A percentile compares a stretch with the other conserved stretches of the same genome.
Evolutionary conservation across 225 moss, liverwort and hornwort species (phyloP).

Genomic region (Anthoceros angustus): DNA sequence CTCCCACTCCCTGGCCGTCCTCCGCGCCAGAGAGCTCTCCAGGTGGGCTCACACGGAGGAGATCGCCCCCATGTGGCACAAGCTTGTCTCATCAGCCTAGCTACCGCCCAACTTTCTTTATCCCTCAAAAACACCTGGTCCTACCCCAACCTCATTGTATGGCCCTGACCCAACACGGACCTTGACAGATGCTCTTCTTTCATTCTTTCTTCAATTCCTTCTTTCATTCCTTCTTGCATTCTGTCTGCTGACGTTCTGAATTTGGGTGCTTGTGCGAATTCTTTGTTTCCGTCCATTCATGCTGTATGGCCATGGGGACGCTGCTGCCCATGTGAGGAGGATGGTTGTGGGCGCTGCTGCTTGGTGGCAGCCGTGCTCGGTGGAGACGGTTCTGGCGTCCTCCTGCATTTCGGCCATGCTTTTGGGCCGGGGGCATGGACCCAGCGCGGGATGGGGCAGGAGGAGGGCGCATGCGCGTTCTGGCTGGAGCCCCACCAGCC

Average conservation of each 20-base stretch:
- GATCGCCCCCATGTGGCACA: neutral
- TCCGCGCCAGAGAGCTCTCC: constrained; percentile 14
- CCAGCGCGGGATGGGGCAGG: neutral
- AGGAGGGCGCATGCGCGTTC: neutral
- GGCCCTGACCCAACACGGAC: no score
- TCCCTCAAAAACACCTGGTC: no score
- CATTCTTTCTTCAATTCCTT: no score
- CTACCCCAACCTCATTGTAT: no score
- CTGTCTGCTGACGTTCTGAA: no score
- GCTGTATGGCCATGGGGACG: neutral
- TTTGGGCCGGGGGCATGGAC: neutral
- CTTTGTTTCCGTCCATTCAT: neutral
- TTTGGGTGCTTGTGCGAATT: no score
- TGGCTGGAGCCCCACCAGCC: neutral
- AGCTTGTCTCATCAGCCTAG: neutral
- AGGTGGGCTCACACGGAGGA: constrained; percentile 12
- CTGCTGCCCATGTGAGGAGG: neutral
- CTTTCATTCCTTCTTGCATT: no score
- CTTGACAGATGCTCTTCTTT: no score
- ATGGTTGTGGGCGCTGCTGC: neutral
- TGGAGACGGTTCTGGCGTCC: neutral
- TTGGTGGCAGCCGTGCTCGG: neutral
- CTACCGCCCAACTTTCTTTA: no score
- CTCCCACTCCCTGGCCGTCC: constrained; percentile 16
- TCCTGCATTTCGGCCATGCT: constrained; percentile 4